phyloP scores from a whole-genome alignment of 805 yeast genomes.

The Suhomyces kilbournensis region DNA sequence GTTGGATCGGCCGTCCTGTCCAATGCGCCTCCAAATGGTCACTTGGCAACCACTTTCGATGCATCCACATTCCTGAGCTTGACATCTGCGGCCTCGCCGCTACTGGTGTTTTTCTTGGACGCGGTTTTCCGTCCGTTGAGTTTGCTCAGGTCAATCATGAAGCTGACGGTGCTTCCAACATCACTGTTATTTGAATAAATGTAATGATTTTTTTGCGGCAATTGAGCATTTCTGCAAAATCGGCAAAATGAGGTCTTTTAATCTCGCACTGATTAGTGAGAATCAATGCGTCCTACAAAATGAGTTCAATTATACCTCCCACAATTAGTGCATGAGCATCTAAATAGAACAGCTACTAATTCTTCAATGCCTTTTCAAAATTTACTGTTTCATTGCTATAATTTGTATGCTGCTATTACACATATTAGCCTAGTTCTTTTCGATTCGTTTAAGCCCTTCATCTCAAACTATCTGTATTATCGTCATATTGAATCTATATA shows the following conservation, averaged over 20 bases:
- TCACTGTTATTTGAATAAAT: no score
- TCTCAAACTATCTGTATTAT: background rate
- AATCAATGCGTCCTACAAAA: background rate
- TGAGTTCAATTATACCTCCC: no score
- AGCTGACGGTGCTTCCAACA: no score
- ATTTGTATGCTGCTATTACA: background rate
- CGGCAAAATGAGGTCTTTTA: background rate
- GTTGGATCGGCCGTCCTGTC: constrained; percentile 36
- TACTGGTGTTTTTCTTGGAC: constrained; percentile 7
- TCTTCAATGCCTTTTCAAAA: background rate
- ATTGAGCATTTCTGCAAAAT: background rate
- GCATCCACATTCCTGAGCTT: constrained; percentile 41
- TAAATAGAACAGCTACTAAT: background rate
- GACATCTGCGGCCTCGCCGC: constrained; percentile 7
- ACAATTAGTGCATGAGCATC: no score
- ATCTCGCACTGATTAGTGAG: background rate
- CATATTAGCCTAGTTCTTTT: background rate
- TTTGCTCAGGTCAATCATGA: no score
- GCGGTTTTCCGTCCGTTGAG: constrained; percentile 13
- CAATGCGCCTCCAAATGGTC: constrained; percentile 68
- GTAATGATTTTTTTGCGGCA: background rate
- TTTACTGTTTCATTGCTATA: background rate
- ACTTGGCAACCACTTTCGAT: constrained; percentile 48
- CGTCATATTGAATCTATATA: background rate
- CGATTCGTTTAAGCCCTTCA: background rate